These are phyloP conservation scores for Phytopythium kandeliae DNA, from an alignment of 352 stramenopile genomes.

Conservation along the genomic window DNA sequence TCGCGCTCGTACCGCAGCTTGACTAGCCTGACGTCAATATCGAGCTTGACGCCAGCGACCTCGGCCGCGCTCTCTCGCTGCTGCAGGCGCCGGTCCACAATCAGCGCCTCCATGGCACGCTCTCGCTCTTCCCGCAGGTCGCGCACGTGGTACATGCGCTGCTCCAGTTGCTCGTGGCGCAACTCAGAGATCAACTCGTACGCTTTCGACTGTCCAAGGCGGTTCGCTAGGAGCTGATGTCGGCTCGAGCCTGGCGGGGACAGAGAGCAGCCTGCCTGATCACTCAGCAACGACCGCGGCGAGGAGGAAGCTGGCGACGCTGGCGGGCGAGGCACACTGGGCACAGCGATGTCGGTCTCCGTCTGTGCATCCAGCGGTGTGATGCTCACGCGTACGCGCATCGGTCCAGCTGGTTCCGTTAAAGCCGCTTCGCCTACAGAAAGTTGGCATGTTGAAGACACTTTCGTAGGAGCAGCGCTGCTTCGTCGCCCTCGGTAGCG, in stretches of 20 bases:
- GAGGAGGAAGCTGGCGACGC: not conserved
- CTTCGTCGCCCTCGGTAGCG: not conserved
- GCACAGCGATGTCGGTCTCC: not conserved
- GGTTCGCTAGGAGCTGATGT: constrained; percentile 48
- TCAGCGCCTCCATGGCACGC: constrained; percentile 51
- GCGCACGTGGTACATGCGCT: constrained; percentile 38
- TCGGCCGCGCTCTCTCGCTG: constrained; percentile 56
- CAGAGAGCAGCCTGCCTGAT: not conserved
- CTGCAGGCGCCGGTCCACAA: constrained; percentile 62
- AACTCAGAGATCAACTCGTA: constrained; percentile 33
- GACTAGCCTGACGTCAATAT: constrained; percentile 67
- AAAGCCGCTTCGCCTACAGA: not conserved
- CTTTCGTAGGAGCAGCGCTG: not conserved
- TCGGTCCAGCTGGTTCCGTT: not conserved
- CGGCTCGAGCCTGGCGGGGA: constrained; percentile 27
- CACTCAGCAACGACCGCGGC: not conserved
- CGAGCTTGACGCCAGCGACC: constrained; percentile 48
- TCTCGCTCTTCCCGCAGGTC: constrained; percentile 61
- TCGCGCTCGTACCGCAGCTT: constrained; percentile 52
- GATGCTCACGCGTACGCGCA: constrained; percentile 17
- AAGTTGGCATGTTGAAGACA: not conserved
- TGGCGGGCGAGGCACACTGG: not conserved
- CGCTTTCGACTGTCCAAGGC: constrained; percentile 25
- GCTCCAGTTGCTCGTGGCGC: constrained; percentile 30
- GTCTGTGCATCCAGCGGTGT: constrained; percentile 11